Evolutionary conservation across 2,329 filamentous ascomycete species (phyloP).

Genomic region (Aureobasidium musti): DNA sequence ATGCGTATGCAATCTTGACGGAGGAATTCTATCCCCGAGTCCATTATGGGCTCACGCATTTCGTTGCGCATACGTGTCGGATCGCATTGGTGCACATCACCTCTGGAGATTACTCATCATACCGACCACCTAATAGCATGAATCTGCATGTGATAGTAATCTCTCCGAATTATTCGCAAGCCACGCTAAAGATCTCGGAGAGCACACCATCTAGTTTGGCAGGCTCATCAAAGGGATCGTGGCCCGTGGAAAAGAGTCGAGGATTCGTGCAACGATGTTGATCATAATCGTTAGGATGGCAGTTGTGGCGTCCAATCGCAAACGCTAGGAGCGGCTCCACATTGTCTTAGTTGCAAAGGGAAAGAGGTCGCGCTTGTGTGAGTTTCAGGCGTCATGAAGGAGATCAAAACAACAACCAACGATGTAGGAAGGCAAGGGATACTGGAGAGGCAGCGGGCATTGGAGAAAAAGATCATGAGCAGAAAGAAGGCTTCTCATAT

Average conservation of each 20-base stretch:
- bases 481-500: neutral
- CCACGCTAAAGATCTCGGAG: neutral
- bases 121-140: neutral
- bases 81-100: neutral
- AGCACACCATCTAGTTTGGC: conserved; percentile 6
- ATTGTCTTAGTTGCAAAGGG: conserved; percentile 1
- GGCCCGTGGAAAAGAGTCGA: neutral
- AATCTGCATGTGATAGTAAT: neutral
- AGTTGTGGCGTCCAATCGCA: conserved; percentile 16
- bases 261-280: neutral
- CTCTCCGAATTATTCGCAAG: neutral
- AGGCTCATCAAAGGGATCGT: neutral
- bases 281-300: conserved; percentile 1
- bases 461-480: neutral
- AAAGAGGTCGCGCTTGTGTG: conserved; percentile 14
- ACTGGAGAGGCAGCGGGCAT: neutral
- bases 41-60: neutral
- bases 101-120: conserved; percentile 5
- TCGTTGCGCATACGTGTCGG: conserved; percentile 2
- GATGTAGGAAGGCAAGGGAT: neutral
- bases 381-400: neutral
- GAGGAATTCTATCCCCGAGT: neutral
- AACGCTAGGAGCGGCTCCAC: conserved; percentile 14
- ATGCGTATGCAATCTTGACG: conserved; percentile 2
- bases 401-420: neutral